Percentiles rank a stretch among this genome's conserved stretches.
These are phyloP conservation scores for Pelagomonas calceolata DNA, from an alignment of 108 stramenopile species.

Conservation along the genomic window DNA sequence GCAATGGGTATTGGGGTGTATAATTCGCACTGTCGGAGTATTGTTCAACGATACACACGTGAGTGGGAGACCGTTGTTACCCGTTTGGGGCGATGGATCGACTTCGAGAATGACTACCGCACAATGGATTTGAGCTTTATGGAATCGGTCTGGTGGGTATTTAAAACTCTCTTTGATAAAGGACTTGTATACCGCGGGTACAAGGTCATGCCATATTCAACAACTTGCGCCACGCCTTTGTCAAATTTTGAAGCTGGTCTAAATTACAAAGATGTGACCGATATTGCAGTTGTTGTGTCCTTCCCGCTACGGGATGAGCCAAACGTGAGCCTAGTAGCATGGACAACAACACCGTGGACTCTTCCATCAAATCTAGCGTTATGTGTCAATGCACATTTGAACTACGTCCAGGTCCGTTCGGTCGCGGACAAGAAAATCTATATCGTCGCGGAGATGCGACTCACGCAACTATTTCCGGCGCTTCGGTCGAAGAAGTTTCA, in stretches of 20 bases:
- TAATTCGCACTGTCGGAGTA: conserved; percentile 88
- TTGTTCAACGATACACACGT: conserved; percentile 86
- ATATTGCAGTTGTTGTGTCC: conserved; percentile 94
- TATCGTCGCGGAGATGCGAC: conserved; percentile 71
- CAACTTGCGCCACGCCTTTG: conserved; percentile 87
- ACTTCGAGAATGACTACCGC: conserved; percentile 99
- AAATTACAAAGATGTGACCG: conserved; percentile 95
- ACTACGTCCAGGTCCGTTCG: conserved; percentile 85
- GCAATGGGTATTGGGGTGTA: conserved; percentile 95
- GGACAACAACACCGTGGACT: conserved; percentile 99
- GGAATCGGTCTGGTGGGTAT: conserved; percentile 99
- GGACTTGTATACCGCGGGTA: conserved; percentile 93
- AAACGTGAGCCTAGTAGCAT: conserved; percentile 64
- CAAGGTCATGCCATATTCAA: conserved; percentile 99
- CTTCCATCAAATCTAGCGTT: conserved; percentile 87
- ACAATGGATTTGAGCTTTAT: conserved; percentile 96
- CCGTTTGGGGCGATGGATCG: conserved; percentile 95
- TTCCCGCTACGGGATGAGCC: conserved; percentile 76
- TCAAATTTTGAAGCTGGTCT: conserved; percentile 97
- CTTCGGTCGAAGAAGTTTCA: conserved; percentile 82
- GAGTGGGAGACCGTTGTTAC: conserved; percentile 95
- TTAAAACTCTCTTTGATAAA: conserved; percentile 76
- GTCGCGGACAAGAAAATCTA: conserved; percentile 22
- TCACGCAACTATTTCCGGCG: conserved; percentile 79
- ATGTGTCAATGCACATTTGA: conserved; percentile 82